These are phyloP conservation scores for Ceratocystiopsis sp. DNA, from an alignment of 2,329 filamentous ascomycete genomes.

Conservation along the genomic window DNA sequence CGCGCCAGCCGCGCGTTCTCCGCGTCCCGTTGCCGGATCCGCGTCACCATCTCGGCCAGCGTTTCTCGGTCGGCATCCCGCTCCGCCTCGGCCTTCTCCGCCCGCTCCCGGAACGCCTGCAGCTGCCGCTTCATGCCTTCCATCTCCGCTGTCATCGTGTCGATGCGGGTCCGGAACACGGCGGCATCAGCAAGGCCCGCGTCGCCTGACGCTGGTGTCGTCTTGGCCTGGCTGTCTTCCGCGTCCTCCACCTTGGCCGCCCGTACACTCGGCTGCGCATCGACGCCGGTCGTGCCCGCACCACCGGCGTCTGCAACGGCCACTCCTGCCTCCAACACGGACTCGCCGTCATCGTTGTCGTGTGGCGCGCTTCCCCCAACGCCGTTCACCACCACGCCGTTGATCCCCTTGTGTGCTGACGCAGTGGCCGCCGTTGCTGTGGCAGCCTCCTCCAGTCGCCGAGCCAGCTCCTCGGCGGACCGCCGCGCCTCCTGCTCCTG, in stretches of 20 bases:
- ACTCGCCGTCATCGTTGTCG: too few species aligned
- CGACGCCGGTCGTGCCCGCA: too few species aligned
- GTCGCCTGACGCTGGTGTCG: neutral
- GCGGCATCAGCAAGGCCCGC: neutral
- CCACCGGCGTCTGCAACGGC: too few species aligned
- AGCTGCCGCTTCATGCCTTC: slow-evolving; percentile 65
- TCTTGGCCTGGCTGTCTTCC: neutral
- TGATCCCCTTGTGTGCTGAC: neutral
- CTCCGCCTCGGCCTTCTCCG: slow-evolving; percentile 67
- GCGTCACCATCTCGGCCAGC: slow-evolving; percentile 74
- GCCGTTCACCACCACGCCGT: too few species aligned
- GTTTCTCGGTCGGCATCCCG: slow-evolving; percentile 54
- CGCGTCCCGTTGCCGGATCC: slow-evolving; percentile 51
- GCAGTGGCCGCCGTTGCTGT: neutral
- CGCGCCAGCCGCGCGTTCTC: slow-evolving; percentile 30
- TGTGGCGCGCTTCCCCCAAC: neutral
- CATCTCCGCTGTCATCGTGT: slow-evolving; percentile 65
- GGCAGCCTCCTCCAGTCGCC: slow-evolving; percentile 44
- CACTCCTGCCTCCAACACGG: too few species aligned
- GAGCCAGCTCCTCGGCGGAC: slow-evolving; percentile 66
- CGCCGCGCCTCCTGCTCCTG: slow-evolving; percentile 71
- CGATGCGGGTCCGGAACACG: slow-evolving; percentile 50
- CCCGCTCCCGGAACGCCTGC: slow-evolving; percentile 58
- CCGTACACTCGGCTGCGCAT: too few species aligned
- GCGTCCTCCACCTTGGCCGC: neutral